Evolutionary conservation across 2,329 filamentous ascomycete species (phyloP), one percentile per base, ranked within the genome.

Genomic region (Hypoxylon sp.): DNA sequence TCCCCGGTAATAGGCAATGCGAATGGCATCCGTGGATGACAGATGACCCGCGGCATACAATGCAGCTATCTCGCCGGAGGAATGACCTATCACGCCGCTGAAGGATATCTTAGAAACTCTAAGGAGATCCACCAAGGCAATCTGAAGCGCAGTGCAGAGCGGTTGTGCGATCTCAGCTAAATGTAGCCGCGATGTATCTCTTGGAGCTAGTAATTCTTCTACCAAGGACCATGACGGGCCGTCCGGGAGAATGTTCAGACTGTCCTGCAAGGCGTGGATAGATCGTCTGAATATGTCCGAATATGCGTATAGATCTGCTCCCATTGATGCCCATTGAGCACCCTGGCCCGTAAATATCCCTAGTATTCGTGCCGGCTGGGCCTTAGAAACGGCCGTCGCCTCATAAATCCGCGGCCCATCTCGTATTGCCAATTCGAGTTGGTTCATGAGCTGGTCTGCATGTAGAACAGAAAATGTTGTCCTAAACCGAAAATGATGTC

Each of bases 21-120:
- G 72, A 2, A 86, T 82, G 2, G 84, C 83, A 10, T 83, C 80
- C 1, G 72, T 52, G 1, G 76, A 76, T 0, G 75, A 75, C 2
- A 88, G 58, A 17, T 80, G 75, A 0, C 84, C 84, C 0, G 83
- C 80, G 0, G 84, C 83, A 67, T 85, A 87, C 0, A 82, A 85
- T 0, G 84, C 84, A 0, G 75, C 83, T 14, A 86, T 85, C 67
- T 86, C 84, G 1, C 84, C 84, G 0, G 81, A 83, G 0, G 83
- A 85, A 68, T 86, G 84, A 2, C 84, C 84, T 2, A 84, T 77
- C 0, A 83, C 81, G 1, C 76, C 78, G 1, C 64, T 38, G 5
- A 82, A 78, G 0, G 56, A 48, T 17, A 85, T 60, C 2, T 78
- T 78, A 4, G 78, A 79, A 0, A 72, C 64, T 0, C 60, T 60